phyloP scores from a whole-genome alignment of 2,329 filamentous ascomycete genomes.

The Xylariaceae sp. region DNA sequence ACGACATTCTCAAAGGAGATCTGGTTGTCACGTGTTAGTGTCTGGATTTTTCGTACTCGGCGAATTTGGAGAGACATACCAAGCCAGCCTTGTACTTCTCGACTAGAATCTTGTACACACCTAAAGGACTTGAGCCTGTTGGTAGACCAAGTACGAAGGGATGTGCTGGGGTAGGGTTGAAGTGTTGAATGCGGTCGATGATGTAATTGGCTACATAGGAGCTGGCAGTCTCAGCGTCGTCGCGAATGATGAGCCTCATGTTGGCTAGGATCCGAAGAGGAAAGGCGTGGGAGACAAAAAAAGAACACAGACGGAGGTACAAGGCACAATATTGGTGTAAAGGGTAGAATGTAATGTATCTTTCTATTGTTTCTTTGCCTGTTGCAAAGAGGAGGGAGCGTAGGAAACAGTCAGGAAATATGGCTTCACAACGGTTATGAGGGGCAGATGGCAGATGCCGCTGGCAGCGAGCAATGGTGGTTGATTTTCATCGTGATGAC shows the following conservation, averaged over 20 bases:
- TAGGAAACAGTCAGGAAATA: conserved; percentile 14
- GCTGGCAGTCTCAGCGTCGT: conserved; percentile 66
- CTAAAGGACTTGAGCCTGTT: conserved; percentile 77
- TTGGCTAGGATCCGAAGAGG: conserved; percentile 28
- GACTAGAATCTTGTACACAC: conserved; percentile 75
- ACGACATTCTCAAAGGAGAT: conserved; percentile 86
- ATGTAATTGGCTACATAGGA: conserved; percentile 80
- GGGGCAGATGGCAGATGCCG: conserved; percentile 16
- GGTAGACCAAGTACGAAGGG: conserved; percentile 83
- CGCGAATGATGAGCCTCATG: conserved; percentile 83
- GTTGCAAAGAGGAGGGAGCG: conserved; percentile 8
- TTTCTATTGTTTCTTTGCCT: conserved; percentile 1
- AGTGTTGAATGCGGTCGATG: conserved; percentile 76
- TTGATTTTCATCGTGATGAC: conserved; percentile 20
- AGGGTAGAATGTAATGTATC: conserved; percentile 3
- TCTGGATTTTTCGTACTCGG: conserved; percentile 26
- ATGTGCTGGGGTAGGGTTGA: conserved; percentile 66
- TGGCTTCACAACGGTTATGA: conserved; percentile 28
- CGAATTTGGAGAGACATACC: conserved; percentile 34
- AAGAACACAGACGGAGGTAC: conserved; percentile 8
- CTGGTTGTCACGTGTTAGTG: conserved; percentile 38
- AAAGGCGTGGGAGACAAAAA: conserved; percentile 18
- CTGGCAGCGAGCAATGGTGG: conserved; percentile 17
- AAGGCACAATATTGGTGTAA: conserved; percentile 12
- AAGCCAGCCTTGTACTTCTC: conserved; percentile 65